Evolutionary conservation across 2,329 filamentous ascomycete genomes (phyloP).

Genomic region (Gyromitra esculenta): DNA sequence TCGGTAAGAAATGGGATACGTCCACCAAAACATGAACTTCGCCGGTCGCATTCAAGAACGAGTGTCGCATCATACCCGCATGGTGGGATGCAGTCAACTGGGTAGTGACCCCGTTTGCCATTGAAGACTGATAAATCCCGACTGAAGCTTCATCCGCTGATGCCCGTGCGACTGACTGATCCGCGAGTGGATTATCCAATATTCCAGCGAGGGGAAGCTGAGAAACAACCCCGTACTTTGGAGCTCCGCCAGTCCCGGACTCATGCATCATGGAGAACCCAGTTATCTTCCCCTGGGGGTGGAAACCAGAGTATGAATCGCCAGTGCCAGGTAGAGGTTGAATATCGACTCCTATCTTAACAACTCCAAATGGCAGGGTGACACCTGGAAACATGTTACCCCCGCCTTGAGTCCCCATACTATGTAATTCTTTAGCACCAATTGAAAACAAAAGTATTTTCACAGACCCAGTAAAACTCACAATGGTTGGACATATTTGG

Average conservation of each 20-base stretch:
- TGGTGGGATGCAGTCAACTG: conserved; percentile 69
- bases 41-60: conserved; percentile 64
- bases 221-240: conserved; percentile 74
- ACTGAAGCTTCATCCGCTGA: conserved; percentile 66
- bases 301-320: conserved; percentile 68
- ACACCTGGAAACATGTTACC: conserved; percentile 64
- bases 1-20: conserved; percentile 73
- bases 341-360: conserved; percentile 63
- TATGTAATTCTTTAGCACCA: conserved; percentile 25
- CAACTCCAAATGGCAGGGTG: conserved; percentile 63
- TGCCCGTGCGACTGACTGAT: conserved; percentile 65
- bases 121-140: conserved; percentile 70
- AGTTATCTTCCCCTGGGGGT: conserved; percentile 66
- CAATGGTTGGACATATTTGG: conserved; percentile 46
- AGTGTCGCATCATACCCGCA: conserved; percentile 71
- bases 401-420: conserved; percentile 58
- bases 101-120: conserved; percentile 68
- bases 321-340: conserved; percentile 28
- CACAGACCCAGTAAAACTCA: conserved; percentile 18
- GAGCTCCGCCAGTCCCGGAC: conserved; percentile 73
- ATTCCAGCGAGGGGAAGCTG: conserved; percentile 68
- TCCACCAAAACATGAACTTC: conserved; percentile 68
- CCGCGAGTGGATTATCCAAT: conserved; percentile 67
- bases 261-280: conserved; percentile 74
- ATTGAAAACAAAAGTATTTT: not conserved